Evolutionary conservation across 2,329 filamentous ascomycete species (phyloP).

Genomic region (Hymenoscyphus repandus): DNA sequence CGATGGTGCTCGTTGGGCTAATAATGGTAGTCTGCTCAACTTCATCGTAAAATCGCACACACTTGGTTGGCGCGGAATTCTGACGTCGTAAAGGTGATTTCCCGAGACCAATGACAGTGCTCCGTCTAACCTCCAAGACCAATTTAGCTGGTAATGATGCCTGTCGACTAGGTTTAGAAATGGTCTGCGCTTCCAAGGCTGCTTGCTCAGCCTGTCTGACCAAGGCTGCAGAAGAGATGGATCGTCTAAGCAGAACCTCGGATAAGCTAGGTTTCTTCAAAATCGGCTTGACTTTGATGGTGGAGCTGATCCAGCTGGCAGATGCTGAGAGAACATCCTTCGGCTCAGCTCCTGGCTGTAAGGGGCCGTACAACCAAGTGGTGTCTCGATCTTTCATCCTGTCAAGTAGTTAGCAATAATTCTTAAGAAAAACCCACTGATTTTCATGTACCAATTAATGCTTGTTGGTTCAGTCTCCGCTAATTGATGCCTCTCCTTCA

Average conservation of each 20-base stretch:
- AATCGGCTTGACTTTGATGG: constrained; percentile 1
- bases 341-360: constrained; percentile 33
- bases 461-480: constrained; percentile 83
- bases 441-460: constrained; percentile 64
- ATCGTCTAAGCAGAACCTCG: background rate
- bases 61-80: background rate
- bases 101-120: background rate
- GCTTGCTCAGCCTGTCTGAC: background rate
- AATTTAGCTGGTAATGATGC: background rate
- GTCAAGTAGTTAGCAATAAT: background rate
- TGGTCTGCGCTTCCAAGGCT: background rate
- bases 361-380: constrained; percentile 65
- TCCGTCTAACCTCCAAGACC: background rate
- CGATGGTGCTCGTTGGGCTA: background rate
- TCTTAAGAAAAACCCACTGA: background rate
- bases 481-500: constrained; percentile 80
- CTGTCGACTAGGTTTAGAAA: background rate
- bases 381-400: constrained; percentile 9
- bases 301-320: background rate
- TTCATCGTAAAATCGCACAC: constrained; percentile 2
- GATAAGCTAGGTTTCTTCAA: constrained; percentile 6
- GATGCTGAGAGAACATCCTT: background rate
- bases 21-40: background rate
- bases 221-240: constrained; percentile 1
- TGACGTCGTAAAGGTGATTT: background rate